Conservation (phyloP, 2,329 filamentous ascomycete genomes). For the Hymenoscyphus occultus region DNA sequence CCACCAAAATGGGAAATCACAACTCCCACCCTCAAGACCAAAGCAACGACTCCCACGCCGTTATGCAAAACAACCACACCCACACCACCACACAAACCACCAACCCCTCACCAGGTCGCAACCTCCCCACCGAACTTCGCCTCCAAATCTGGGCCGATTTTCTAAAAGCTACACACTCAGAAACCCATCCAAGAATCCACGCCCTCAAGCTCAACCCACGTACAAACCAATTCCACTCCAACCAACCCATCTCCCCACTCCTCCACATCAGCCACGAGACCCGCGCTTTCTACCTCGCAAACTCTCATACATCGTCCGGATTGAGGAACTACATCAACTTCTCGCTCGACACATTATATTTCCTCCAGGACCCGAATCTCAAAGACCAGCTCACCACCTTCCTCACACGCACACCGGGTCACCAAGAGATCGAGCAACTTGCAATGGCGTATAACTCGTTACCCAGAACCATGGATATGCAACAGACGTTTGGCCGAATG, state of each 20-base stretch:
- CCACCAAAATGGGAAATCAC: too few species aligned
- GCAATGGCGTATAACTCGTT: background rate
- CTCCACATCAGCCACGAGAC: background rate
- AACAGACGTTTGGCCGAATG: background rate
- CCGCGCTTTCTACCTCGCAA: background rate
- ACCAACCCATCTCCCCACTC: background rate
- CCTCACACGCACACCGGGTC: background rate
- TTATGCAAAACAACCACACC: background rate
- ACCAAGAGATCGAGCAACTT: background rate
- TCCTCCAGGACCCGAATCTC: background rate
- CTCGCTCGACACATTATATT: background rate
- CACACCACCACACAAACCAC: background rate
- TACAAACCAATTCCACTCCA: background rate
- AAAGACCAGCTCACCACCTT: background rate
- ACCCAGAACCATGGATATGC: background rate
- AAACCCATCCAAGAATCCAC: background rate
- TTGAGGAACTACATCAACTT: background rate
- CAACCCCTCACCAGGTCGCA: background rate
- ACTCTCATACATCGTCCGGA: background rate
- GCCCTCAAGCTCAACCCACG: background rate
- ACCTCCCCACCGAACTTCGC: background rate
- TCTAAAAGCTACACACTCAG: background rate
- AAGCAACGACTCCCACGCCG: background rate
- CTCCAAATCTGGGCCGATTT: background rate
- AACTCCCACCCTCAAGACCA: background rate